Percentiles rank a stretch among this genome's conserved stretches.
These are phyloP conservation scores for Phytophthora parvispora DNA, from an alignment of 352 stramenopile species.

Conservation along the genomic window DNA sequence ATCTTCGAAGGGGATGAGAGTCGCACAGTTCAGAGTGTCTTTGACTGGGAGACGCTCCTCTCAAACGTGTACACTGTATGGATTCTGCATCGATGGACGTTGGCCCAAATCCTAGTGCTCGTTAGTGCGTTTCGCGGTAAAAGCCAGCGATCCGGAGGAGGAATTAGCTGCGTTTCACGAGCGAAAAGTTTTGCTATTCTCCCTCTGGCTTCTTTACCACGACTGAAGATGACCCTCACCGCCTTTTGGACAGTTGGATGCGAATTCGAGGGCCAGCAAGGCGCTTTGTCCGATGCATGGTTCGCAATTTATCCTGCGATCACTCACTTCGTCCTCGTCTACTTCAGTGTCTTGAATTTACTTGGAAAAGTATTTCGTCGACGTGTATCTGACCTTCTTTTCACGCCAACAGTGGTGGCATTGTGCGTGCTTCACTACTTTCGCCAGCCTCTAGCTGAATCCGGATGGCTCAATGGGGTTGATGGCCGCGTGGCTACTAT, in stretches of 20 bases:
- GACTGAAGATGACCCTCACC: neutral
- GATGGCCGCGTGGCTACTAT: slow-evolving; percentile 17
- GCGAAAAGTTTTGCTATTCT: neutral
- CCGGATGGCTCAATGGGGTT: slow-evolving; percentile 14
- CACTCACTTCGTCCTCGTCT: slow-evolving; percentile 7
- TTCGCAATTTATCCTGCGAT: slow-evolving; percentile 35
- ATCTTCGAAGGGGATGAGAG: neutral
- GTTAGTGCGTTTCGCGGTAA: neutral
- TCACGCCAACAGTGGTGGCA: slow-evolving; percentile 29
- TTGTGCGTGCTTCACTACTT: slow-evolving; percentile 35
- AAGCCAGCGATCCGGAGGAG: neutral
- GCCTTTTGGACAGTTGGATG: slow-evolving; percentile 23
- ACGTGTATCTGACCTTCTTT: slow-evolving; percentile 32
- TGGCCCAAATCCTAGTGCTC: neutral
- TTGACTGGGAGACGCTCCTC: slow-evolving; percentile 12
- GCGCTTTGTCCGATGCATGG: slow-evolving; percentile 35
- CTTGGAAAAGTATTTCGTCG: slow-evolving; percentile 31
- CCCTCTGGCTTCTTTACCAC: neutral
- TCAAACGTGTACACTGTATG: slow-evolving; percentile 5
- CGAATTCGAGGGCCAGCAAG: slow-evolving; percentile 44
- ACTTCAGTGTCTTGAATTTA: slow-evolving; percentile 38
- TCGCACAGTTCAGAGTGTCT: neutral
- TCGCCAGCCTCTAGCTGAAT: slow-evolving; percentile 1
- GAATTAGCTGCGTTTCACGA: slow-evolving; percentile 2
- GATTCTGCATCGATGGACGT: neutral